Evolutionary conservation across 331 rosid species (phyloP).

Genomic region (Malus hybrid): DNA sequence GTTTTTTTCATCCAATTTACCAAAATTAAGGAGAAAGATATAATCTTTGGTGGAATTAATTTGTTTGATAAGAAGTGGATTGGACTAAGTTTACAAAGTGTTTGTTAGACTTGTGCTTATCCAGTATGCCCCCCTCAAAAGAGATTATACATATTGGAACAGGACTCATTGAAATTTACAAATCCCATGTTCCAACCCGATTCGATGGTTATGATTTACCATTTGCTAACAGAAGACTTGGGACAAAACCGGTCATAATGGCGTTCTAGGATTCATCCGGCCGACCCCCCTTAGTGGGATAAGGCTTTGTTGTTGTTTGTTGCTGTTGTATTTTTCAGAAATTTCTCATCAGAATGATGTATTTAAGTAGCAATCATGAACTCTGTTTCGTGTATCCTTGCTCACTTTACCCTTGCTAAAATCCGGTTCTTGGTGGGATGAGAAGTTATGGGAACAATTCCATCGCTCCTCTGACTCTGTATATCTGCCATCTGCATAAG

Average conservation of each 20-base stretch:
- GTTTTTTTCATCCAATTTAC: neutral
- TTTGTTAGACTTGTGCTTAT: neutral
- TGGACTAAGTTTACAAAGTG: neutral
- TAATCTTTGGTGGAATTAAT: neutral
- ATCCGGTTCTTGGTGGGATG: neutral
- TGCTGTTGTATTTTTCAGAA: neutral
- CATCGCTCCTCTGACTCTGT: neutral
- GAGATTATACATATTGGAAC: neutral
- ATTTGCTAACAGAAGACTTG: no score
- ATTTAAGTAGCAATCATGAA: neutral
- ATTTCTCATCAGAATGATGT: neutral
- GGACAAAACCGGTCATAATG: no score
- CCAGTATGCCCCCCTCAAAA: neutral
- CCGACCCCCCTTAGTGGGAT: no score
- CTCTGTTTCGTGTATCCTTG: neutral
- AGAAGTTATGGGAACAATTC: neutral
- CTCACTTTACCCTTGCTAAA: no score
- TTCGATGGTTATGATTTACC: neutral
- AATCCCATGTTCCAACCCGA: neutral
- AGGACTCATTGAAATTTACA: neutral
- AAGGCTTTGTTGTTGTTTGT: no score
- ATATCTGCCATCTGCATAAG: neutral
- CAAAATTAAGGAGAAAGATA: neutral
- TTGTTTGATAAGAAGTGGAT: neutral
- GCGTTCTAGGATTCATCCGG: no score